Base-by-base conservation (phyloP, 2,329 filamentous ascomycete genomes). In the Teratosphaeria epicoccoides region DNA sequence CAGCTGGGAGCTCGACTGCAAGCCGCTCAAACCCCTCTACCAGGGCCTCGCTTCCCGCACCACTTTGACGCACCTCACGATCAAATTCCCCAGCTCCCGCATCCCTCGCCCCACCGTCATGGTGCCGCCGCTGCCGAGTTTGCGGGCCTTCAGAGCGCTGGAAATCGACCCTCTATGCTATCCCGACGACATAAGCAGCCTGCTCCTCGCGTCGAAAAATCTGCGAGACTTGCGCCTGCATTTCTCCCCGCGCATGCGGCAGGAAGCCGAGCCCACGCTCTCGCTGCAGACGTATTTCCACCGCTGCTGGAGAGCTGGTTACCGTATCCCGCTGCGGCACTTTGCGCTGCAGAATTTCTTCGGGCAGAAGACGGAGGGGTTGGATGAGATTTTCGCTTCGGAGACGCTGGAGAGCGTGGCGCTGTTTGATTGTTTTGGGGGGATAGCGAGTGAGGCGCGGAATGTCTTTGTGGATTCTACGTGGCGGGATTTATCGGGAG, bases 111-210 rank as follows among this genome's bases (percentile, higher is more conserved):
- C 81, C 1, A 77, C 76, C 5, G 72, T 73, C 33, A 65, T 77
- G 4, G 73, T 83, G 40, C 79, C 80, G 1, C 69, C 78, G 0
- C 73, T 84, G 59, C 75, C 77, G 6, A 78, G 76, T 55, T 68
- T 84, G 23, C 69, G 68, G 28, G 70, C 68, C 4, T 68, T 84
- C 29, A 75, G 76, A 49, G 70, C 80, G 24, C 76, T 76, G 53
- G 74, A 83, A 56, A 80, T 83, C 49, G 81, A 84, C 51, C 81
- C 81, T 1, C 70, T 83, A 9, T 83, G 80, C 66, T 81, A 82
- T 58, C 79, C 79, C 0, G 81, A 84, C 63, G 80, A 83, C 57
- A 74, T 83, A 7, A 79, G 78, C 12, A 68, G 76, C 22, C 65
- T 83, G 12, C 65, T 83, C 6, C 64, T 73, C 12, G 69, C 74